These are phyloP conservation scores for Fusarium ambrosium DNA, from an alignment of 2,329 filamentous ascomycete species.

Conservation along the genomic window DNA sequence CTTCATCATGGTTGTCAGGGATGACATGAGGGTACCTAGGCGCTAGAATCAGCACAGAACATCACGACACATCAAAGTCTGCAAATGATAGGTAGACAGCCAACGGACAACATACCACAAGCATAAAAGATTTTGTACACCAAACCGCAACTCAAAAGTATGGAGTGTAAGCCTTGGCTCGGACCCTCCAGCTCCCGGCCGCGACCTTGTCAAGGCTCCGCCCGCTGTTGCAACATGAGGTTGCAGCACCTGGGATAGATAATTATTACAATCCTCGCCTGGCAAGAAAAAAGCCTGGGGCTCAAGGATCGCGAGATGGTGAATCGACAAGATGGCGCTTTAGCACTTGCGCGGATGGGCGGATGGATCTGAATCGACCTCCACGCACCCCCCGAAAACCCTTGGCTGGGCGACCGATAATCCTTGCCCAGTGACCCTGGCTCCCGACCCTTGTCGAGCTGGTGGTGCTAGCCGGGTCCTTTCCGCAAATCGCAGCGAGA, in stretches of 20 bases:
- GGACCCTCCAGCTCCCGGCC: slow-evolving; percentile 29
- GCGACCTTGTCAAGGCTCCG: slow-evolving; percentile 22
- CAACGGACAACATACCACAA: neutral
- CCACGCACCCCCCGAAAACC: slow-evolving; percentile 35
- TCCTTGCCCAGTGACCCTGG: slow-evolving; percentile 20
- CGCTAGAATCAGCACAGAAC: slow-evolving; percentile 3
- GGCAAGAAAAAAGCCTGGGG: neutral
- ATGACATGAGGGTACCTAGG: neutral
- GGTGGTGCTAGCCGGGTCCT: slow-evolving; percentile 28
- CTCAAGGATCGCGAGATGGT: slow-evolving; percentile 38
- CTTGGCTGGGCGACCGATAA: slow-evolving; percentile 26
- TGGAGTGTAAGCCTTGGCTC: slow-evolving; percentile 29
- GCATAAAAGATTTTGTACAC: neutral
- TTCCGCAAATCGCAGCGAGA: slow-evolving; percentile 38
- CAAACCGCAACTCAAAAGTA: neutral
- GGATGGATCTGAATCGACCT: slow-evolving; percentile 46
- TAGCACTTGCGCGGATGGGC: slow-evolving; percentile 31
- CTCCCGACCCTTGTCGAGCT: slow-evolving; percentile 24
- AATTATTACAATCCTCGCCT: slow-evolving; percentile 20
- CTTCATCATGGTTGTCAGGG: neutral
- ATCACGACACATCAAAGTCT: neutral
- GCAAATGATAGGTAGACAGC: slow-evolving; percentile 8
- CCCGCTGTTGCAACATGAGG: slow-evolving; percentile 28
- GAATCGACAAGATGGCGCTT: slow-evolving; percentile 35
- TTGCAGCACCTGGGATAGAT: slow-evolving; percentile 27